Evolutionary conservation across 495 filamentous ascomycete species (phyloP).

Genomic region (Pseudevernia furfuracea): DNA sequence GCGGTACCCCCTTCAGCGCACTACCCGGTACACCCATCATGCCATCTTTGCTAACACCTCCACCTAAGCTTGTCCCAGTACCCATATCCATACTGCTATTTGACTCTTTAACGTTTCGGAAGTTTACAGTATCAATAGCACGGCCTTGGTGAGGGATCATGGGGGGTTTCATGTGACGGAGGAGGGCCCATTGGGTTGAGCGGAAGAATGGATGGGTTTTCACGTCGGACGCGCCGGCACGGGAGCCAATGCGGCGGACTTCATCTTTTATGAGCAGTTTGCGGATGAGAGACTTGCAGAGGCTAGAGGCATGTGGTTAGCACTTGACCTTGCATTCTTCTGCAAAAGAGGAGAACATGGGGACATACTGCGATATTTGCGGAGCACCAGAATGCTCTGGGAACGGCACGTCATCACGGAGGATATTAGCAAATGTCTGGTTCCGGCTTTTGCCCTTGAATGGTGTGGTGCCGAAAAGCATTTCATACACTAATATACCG

Average conservation of each 20-base stretch:
- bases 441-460: constrained; percentile 99
- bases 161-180: constrained; percentile 96
- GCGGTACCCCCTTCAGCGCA: constrained; percentile 61
- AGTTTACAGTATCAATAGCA: constrained; percentile 89
- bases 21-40: constrained; percentile 13
- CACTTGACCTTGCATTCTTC: neutral
- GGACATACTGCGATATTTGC: constrained; percentile 78
- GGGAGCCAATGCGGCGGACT: constrained; percentile 85
- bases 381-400: constrained; percentile 79
- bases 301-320: constrained; percentile 38
- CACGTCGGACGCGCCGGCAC: constrained; percentile 92
- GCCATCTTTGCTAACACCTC: constrained; percentile 20
- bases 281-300: constrained; percentile 93
- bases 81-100: constrained; percentile 83
- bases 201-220: constrained; percentile 96
- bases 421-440: constrained; percentile 94
- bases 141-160: constrained; percentile 92
- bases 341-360: constrained; percentile 20
- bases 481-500: constrained; percentile 94
- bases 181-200: constrained; percentile 89
- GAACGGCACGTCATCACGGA: constrained; percentile 90
- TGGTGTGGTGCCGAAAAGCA: constrained; percentile 97
- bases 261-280: constrained; percentile 98
- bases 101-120: constrained; percentile 95
- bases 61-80: constrained; percentile 9